Evolutionary conservation across 306 rosid species (phyloP).

Genomic region (Sechiopsis laciniata): DNA sequence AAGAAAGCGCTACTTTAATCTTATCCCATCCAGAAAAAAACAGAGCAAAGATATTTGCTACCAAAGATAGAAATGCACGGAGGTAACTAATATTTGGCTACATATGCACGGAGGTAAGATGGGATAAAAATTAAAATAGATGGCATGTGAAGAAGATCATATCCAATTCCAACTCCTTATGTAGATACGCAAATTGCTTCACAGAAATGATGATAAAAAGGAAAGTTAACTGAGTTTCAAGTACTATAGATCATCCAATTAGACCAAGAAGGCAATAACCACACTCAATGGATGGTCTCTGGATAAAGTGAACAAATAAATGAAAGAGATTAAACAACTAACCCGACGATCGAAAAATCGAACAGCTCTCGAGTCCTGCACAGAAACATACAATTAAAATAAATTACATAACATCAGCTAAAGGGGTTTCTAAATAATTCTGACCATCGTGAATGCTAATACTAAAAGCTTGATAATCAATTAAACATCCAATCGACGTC

Average conservation of each 20-base stretch:
- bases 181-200: constrained; percentile 9
- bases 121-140: neutral
- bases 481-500: neutral
- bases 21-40: neutral
- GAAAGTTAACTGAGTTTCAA: neutral
- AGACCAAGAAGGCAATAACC: neutral
- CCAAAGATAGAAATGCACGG: neutral
- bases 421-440: constrained; percentile 2
- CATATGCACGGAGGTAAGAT: neutral
- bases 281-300: neutral
- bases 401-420: neutral
- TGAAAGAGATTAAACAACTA: constrained; percentile 27
- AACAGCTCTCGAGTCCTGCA: constrained; percentile 86
- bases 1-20: neutral
- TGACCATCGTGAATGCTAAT: neutral
- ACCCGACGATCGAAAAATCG: constrained; percentile 93
- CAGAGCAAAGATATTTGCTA: neutral
- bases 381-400: constrained; percentile 26
- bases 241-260: neutral
- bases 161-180: neutral
- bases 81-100: neutral
- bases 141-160: neutral
- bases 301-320: constrained; percentile 13
- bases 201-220: neutral
- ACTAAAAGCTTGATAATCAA: neutral